Evolutionary conservation across 2,329 filamentous ascomycete genomes (phyloP), one percentile per base, ranked within the genome.

Genomic region (Botrytis fabae): DNA sequence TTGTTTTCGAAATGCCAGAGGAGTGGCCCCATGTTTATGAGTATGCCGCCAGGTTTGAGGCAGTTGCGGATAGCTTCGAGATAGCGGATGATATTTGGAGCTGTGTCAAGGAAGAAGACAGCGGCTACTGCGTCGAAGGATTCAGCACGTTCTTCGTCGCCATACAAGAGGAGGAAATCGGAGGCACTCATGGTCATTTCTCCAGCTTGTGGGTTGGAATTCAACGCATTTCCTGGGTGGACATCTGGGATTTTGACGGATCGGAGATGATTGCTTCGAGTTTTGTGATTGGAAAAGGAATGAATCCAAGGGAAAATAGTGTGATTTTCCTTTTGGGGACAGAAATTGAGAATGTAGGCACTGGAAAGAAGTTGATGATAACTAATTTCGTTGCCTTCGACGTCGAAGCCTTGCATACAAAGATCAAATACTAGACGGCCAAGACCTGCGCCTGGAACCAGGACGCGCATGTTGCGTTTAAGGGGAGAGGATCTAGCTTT

Each of bases 71-170:
- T 93, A 2, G 94, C 91, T 80, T 97, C 91, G 48, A 99, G 89
- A 80, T 99, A 99, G 2, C 92, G 89, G 71, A 98, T 92, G 46
- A 98, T 81, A 81, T 99, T 98, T 1, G 95, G 95, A 3, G 96
- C 96, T 1, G 96, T 99, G 81, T 99, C 97, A 73, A 99, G 91
- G 84, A 99, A 99, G 84, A 98, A 99, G 18, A 97, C 93, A 4
- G 92, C 93, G 0, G 93, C 90, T 2, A 98, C 93, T 1, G 92
- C 94, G 79, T 98, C 91, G 81, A 94, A 98, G 0, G 82, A 79
- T 0, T 86, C 86, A 14, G 83, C 82, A 77, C 93, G 88, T 0
- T 88, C 86, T 1, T 87, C 85, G 73, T 91, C 86, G 40, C 86
- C 87, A 81, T 99, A 99, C 0, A 95, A 82, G n/a, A 94, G 91